Evolutionary conservation across 495 filamentous ascomycete species (phyloP).

Genomic region (Aspergillus funiculosus): DNA sequence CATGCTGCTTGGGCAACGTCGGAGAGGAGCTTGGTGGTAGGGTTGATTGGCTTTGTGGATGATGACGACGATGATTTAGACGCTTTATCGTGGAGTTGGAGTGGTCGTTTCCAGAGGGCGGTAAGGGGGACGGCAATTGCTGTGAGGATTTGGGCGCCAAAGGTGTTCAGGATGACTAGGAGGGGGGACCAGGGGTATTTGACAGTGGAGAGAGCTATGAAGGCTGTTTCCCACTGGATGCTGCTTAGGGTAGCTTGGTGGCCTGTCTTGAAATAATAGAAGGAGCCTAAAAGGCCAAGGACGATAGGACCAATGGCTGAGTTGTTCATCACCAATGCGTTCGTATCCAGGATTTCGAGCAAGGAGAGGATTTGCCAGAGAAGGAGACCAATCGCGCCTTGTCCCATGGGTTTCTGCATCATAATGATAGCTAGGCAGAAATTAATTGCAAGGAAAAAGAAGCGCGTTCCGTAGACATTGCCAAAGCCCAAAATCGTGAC

Average conservation of each 20-base stretch:
- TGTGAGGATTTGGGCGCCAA: constrained; percentile 81
- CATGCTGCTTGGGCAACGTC: constrained; percentile 62
- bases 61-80: constrained; percentile 6
- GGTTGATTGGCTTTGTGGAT: constrained; percentile 39
- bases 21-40: constrained; percentile 51
- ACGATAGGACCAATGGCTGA: constrained; percentile 78
- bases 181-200: constrained; percentile 86
- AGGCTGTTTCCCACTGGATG: constrained; percentile 97
- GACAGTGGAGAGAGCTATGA: constrained; percentile 78
- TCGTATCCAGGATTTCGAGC: constrained; percentile 80
- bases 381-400: constrained; percentile 70
- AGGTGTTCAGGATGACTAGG: constrained; percentile 76
- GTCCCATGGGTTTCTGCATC: constrained; percentile 92
- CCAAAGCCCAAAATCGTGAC: constrained; percentile 85
- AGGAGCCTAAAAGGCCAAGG: constrained; percentile 78
- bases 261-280: constrained; percentile 96
- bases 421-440: constrained; percentile 70
- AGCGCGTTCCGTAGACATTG: constrained; percentile 87
- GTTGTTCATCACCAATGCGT: constrained; percentile 52
- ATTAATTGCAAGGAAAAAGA: constrained; percentile 75
- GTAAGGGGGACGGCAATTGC: constrained; percentile 72
- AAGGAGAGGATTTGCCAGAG: constrained; percentile 82
- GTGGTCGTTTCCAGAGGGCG: constrained; percentile 75
- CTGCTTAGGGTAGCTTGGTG: constrained; percentile 83
- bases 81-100: constrained; percentile 33